Conservation (phyloP, 225 moss, liverwort and hornwort genomes). For the Physcomitrium patens region DNA sequence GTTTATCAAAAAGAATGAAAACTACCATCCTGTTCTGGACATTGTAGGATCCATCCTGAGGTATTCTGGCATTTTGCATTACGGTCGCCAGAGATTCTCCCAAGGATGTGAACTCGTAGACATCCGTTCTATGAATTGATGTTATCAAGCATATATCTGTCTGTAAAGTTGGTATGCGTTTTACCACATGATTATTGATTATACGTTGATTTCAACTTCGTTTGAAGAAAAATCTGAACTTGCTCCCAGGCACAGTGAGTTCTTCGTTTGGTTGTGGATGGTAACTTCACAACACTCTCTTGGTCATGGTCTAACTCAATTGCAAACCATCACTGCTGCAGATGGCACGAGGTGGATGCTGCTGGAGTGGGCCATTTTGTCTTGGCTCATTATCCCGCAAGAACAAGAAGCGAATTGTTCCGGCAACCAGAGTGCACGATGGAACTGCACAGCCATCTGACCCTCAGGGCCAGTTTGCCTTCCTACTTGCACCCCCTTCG, state of each 20-base stretch:
- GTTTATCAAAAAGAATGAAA: neutral
- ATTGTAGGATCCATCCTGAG: neutral
- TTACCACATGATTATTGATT: neutral
- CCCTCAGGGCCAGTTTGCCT: constrained; percentile 75
- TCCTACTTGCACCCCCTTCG: constrained; percentile 91
- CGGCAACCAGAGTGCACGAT: constrained; percentile 50
- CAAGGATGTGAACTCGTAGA: neutral
- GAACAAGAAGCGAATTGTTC: constrained; percentile 65
- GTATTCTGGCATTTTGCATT: neutral
- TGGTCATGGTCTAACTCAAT: neutral
- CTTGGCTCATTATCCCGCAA: constrained; percentile 62
- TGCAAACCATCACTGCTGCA: constrained; percentile 30
- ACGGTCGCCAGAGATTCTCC: neutral
- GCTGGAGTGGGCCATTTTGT: constrained; percentile 60
- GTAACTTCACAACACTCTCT: neutral
- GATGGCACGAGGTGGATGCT: constrained; percentile 70
- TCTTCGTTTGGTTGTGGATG: neutral
- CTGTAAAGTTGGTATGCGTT: neutral
- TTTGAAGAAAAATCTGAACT: neutral
- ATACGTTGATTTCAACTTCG: neutral
- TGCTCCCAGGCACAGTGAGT: neutral
- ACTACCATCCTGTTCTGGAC: neutral
- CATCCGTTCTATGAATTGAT: neutral
- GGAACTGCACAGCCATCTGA: constrained; percentile 57
- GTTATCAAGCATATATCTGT: neutral